phyloP scores from a whole-genome alignment of 2,329 filamentous ascomycete genomes.

The Cladophialophora carrionii region DNA sequence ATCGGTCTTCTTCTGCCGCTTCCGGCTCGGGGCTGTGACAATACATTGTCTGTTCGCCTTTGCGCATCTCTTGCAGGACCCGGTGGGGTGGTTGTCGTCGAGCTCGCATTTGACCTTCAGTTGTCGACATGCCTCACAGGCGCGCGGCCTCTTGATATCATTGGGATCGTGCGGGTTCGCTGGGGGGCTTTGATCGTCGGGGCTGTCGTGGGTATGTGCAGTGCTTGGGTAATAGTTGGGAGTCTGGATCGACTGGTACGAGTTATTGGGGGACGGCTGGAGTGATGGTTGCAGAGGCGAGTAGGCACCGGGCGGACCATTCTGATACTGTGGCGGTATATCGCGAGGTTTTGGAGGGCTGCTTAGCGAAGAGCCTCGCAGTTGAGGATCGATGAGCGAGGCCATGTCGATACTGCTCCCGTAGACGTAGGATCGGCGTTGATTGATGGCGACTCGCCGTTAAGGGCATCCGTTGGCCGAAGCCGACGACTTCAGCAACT shows the following conservation, averaged over 20 bases:
- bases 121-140: slow-evolving; percentile 74
- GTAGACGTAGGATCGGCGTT: slow-evolving; percentile 27
- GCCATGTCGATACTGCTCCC: slow-evolving; percentile 13
- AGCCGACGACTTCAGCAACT: slow-evolving; percentile 8
- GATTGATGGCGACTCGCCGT: slow-evolving; percentile 28
- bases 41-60: slow-evolving; percentile 79
- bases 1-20: slow-evolving; percentile 90
- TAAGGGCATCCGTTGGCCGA: slow-evolving; percentile 25
- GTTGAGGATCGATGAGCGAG: slow-evolving; percentile 28
- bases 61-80: slow-evolving; percentile 73
- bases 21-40: slow-evolving; percentile 73
- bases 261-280: slow-evolving; percentile 36
- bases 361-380: slow-evolving; percentile 32
- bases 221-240: slow-evolving; percentile 36
- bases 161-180: slow-evolving; percentile 38
- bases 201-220: slow-evolving; percentile 34
- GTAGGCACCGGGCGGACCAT: slow-evolving; percentile 30
- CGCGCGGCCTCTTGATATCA: slow-evolving; percentile 69
- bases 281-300: slow-evolving; percentile 36
- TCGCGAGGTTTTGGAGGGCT: slow-evolving; percentile 34
- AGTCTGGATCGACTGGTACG: slow-evolving; percentile 36
- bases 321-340: slow-evolving; percentile 30
- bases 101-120: slow-evolving; percentile 86
- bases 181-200: slow-evolving; percentile 34
- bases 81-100: slow-evolving; percentile 64